phyloP scores from a whole-genome alignment of 164 flowering plant species.

The Vitis amurensis region DNA sequence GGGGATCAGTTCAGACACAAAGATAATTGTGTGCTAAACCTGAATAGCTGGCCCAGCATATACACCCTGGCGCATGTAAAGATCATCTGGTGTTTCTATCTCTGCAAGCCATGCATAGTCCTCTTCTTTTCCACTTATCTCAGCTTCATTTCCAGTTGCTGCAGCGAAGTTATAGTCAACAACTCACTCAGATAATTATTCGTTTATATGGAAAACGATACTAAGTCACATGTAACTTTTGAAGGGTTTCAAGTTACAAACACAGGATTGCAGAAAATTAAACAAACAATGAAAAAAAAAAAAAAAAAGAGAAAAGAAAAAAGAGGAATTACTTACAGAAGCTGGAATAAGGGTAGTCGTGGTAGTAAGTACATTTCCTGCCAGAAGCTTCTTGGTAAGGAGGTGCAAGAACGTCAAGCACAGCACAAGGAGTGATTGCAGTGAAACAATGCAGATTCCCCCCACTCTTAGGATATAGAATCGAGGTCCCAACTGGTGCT shows the following conservation, averaged over 20 bases:
- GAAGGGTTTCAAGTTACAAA: background rate
- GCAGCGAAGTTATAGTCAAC: conserved; percentile 1
- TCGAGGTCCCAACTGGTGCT: conserved; percentile 63
- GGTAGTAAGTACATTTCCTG: conserved; percentile 83
- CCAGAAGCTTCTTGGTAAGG: conserved; percentile 80
- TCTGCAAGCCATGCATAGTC: conserved; percentile 89
- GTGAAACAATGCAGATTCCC: conserved; percentile 96
- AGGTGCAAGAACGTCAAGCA: conserved; percentile 89
- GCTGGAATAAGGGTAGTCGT: conserved; percentile 72
- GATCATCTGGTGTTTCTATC: conserved; percentile 71
- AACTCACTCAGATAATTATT: too few species aligned
- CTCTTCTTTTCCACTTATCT: conserved; percentile 43
- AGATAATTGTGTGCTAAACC: conserved; percentile 19
- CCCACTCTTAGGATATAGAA: conserved; percentile 72
- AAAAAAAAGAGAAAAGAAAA: background rate
- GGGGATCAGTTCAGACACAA: background rate
- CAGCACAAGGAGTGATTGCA: conserved; percentile 88
- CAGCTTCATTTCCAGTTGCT: conserved; percentile 36
- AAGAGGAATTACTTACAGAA: conserved; percentile 48
- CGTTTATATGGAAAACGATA: too few species aligned
- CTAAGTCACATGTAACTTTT: background rate
- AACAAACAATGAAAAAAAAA: background rate
- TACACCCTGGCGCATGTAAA: conserved; percentile 74
- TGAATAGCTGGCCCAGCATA: conserved; percentile 72
- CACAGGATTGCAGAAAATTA: background rate